These are phyloP conservation scores for Ophiostoma novo-ulmi DNA, from an alignment of 2,329 filamentous ascomycete genomes.

Conservation along the genomic window DNA sequence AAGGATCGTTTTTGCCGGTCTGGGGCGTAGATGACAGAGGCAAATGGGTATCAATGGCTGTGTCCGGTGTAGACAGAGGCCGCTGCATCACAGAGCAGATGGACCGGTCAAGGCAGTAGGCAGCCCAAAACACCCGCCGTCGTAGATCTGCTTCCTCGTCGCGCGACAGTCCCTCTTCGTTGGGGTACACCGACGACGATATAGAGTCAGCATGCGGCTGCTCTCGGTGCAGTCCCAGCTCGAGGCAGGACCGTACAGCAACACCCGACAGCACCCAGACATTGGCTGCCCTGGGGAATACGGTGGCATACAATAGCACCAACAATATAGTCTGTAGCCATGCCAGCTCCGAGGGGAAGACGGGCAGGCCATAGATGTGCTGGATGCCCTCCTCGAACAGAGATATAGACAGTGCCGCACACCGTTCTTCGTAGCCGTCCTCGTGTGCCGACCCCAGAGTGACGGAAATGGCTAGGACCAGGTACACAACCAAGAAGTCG, in stretches of 20 bases:
- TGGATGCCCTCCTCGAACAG: conserved; percentile 35
- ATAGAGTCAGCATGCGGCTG: conserved; percentile 3
- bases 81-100: conserved; percentile 27
- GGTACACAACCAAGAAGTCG: conserved; percentile 34
- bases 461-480: conserved; percentile 34
- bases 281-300: conserved; percentile 26
- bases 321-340: conserved; percentile 26
- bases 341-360: conserved; percentile 29
- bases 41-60: conserved; percentile 21
- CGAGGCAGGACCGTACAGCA: conserved; percentile 26
- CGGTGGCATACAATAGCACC: conserved; percentile 26
- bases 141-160: conserved; percentile 17
- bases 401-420: conserved; percentile 32
- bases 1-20: conserved; percentile 14
- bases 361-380: conserved; percentile 32
- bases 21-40: neutral
- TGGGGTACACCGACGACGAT: too few relatives aligned
- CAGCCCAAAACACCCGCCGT: conserved; percentile 25
- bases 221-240: conserved; percentile 24
- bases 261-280: conserved; percentile 28
- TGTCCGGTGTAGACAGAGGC: conserved; percentile 24
- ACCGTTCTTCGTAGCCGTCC: conserved; percentile 33
- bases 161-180: neutral
- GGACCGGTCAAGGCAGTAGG: conserved; percentile 26
- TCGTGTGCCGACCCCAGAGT: conserved; percentile 32